Conservation (phyloP, 148 eudicot genomes). For the Diospyros lotus region DNA sequence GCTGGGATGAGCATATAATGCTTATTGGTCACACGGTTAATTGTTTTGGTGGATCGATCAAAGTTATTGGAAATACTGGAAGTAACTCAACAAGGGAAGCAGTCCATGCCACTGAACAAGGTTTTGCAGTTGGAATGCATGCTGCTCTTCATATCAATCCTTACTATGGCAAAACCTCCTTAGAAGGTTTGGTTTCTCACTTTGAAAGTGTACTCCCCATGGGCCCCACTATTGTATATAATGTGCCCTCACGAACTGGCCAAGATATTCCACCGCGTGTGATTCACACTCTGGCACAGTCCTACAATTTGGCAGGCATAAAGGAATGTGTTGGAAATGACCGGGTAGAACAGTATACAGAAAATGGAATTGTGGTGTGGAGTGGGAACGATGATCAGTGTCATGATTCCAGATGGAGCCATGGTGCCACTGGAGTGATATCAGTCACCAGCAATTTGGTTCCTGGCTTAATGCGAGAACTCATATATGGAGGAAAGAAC, state of each 20-base stretch:
- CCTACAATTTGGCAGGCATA: slow-evolving; percentile 62
- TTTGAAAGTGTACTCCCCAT: slow-evolving; percentile 66
- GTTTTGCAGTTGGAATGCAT: slow-evolving; percentile 92
- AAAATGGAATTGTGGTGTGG: slow-evolving; percentile 58
- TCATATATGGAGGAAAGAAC: slow-evolving; percentile 71
- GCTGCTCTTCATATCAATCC: slow-evolving; percentile 94
- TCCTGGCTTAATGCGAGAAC: slow-evolving; percentile 60
- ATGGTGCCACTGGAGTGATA: slow-evolving; percentile 71
- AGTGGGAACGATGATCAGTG: slow-evolving; percentile 87
- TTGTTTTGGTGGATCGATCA: slow-evolving; percentile 70
- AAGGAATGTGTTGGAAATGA: slow-evolving; percentile 83
- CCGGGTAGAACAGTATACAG: slow-evolving; percentile 58
- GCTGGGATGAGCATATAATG: slow-evolving; percentile 96
- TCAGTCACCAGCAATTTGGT: slow-evolving; percentile 81
- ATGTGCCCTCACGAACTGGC: slow-evolving; percentile 82
- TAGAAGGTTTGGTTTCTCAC: slow-evolving; percentile 71
- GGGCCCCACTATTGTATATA: slow-evolving; percentile 86
- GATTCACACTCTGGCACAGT: slow-evolving; percentile 37
- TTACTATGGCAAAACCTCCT: slow-evolving; percentile 82
- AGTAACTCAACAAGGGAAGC: slow-evolving; percentile 96
- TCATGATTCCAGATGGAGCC: slow-evolving; percentile 77
- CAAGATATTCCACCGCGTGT: slow-evolving; percentile 79
- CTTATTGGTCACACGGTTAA: slow-evolving; percentile 89
- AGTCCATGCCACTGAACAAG: slow-evolving; percentile 86
- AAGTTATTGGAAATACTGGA: slow-evolving; percentile 88